A percentile compares a stretch with the other conserved stretches of the same genome.
phyloP scores from a whole-genome alignment of 768 basidiomycete species.

The Rhodosporidiobolus sp. region DNA sequence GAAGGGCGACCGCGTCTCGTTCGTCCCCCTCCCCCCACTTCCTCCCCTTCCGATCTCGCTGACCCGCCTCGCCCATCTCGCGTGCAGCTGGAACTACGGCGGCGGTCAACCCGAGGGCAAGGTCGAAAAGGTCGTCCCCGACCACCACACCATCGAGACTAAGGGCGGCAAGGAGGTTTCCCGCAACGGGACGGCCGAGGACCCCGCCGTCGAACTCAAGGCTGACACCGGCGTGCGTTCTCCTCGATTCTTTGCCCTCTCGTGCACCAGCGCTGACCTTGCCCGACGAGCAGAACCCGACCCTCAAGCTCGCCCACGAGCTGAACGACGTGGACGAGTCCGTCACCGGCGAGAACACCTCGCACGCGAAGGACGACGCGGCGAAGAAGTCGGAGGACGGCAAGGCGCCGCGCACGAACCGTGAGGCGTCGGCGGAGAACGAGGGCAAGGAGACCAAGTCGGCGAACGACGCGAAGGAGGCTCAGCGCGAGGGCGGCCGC shows the following conservation, averaged over 20 bases:
- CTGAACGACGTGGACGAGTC: slow-evolving; percentile 34
- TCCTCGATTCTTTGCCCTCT: not conserved
- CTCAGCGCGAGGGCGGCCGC: not conserved
- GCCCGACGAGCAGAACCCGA: slow-evolving; percentile 18
- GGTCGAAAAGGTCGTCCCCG: slow-evolving; percentile 30
- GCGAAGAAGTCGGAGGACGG: not conserved
- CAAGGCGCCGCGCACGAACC: slow-evolving; percentile 1
- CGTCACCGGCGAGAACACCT: slow-evolving; percentile 15
- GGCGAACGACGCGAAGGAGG: not conserved
- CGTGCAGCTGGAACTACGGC: slow-evolving; percentile 17
- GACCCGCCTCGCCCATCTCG: too few species aligned
- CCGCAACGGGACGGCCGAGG: slow-evolving; percentile 28
- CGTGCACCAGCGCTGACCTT: too few species aligned
- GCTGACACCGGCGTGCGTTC: slow-evolving; percentile 27
- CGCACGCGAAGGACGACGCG: slow-evolving; percentile 26
- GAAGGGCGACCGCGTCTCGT: slow-evolving; percentile 13
- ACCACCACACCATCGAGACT: slow-evolving; percentile 35
- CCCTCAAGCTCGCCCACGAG: slow-evolving; percentile 34
- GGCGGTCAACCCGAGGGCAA: slow-evolving; percentile 28
- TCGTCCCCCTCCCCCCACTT: not conserved
- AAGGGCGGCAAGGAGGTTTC: slow-evolving; percentile 35
- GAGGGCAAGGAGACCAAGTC: not conserved
- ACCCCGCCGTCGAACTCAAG: slow-evolving; percentile 34
- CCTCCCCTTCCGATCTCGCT: not conserved
- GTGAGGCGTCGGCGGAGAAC: slow-evolving; percentile 1